A percentile compares a stretch with the other conserved stretches of the same genome.
phyloP scores from a whole-genome alignment of 2,329 filamentous ascomycete genomes.

The Cadophora gregata region DNA sequence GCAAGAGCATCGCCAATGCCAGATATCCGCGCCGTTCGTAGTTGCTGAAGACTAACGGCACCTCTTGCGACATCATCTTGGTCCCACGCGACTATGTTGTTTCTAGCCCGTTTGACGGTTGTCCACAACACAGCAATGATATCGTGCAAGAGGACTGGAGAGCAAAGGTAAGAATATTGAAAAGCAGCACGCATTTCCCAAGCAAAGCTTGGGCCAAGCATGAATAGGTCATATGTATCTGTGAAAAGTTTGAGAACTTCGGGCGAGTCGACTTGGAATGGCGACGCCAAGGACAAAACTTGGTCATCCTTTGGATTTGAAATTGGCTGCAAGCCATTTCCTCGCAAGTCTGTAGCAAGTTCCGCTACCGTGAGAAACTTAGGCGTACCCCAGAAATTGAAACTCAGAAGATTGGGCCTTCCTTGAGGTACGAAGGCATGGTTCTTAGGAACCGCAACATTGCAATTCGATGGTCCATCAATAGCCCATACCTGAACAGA shows the following conservation, averaged over 20 bases:
- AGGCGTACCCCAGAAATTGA: not conserved
- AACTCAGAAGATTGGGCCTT: not conserved
- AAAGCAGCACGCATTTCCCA: slow-evolving; percentile 1
- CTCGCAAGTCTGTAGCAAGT: not conserved
- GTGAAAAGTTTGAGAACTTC: slow-evolving; percentile 10
- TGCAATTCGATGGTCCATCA: not conserved
- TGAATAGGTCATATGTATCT: slow-evolving; percentile 4
- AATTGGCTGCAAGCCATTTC: not conserved
- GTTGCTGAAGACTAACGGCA: not conserved
- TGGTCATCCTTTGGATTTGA: not conserved
- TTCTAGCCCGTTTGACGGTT: slow-evolving; percentile 4
- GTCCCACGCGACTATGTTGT: slow-evolving; percentile 1
- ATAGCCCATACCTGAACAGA: slow-evolving; percentile 6
- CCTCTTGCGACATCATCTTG: slow-evolving; percentile 9
- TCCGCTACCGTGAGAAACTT: slow-evolving; percentile 10
- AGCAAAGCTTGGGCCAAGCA: slow-evolving; percentile 10
- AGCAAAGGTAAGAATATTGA: slow-evolving; percentile 4
- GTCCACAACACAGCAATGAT: slow-evolving; percentile 11
- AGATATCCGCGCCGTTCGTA: slow-evolving; percentile 1
- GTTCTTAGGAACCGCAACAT: not conserved
- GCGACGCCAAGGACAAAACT: slow-evolving; percentile 1
- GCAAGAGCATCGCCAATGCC: slow-evolving; percentile 1
- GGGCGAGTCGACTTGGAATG: slow-evolving; percentile 4
- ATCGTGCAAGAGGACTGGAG: slow-evolving; percentile 5
- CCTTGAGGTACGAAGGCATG: not conserved